Percentiles rank a stretch among this genome's conserved stretches.
phyloP scores from a whole-genome alignment of 2,329 filamentous ascomycete genomes.

The Penicillium sp. region DNA sequence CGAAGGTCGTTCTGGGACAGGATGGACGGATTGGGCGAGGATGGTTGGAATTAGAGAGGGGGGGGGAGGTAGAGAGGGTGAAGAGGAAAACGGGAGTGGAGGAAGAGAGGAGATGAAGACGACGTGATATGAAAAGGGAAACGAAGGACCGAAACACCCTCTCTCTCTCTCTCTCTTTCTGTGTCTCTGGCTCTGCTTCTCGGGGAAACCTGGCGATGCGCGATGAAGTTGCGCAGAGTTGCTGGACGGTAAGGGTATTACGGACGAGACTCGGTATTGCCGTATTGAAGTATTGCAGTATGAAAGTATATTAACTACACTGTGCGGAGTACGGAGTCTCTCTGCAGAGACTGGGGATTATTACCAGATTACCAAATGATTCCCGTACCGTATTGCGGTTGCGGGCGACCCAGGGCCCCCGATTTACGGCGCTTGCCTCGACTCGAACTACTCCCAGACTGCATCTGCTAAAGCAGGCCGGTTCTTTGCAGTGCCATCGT shows the following conservation, averaged over 20 bases:
- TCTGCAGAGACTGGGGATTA: too few species aligned
- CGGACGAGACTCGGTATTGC: background rate
- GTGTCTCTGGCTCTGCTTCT: background rate
- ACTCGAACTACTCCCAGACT: background rate
- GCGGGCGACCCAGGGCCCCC: conserved; percentile 3
- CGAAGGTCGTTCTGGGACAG: background rate
- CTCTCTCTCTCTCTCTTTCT: too few species aligned
- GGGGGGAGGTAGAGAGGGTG: conserved; percentile 2
- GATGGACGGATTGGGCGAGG: background rate
- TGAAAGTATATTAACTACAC: too few species aligned
- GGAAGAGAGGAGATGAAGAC: conserved; percentile 2
- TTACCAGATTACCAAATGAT: background rate
- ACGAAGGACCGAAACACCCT: background rate
- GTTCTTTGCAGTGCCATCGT: background rate
- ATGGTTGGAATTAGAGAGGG: background rate
- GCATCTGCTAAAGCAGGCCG: background rate
- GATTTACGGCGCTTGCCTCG: conserved; percentile 31
- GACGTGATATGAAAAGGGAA: conserved; percentile 12
- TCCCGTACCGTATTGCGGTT: background rate
- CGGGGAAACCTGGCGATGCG: conserved; percentile 10
- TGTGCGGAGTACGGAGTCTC: too few species aligned
- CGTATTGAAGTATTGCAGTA: too few species aligned
- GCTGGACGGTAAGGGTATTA: conserved; percentile 14
- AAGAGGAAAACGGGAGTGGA: conserved; percentile 6
- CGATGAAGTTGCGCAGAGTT: conserved; percentile 8